phyloP scores from a whole-genome alignment of 2,329 filamentous ascomycete species.

The Plectosphaerella plurivora region DNA sequence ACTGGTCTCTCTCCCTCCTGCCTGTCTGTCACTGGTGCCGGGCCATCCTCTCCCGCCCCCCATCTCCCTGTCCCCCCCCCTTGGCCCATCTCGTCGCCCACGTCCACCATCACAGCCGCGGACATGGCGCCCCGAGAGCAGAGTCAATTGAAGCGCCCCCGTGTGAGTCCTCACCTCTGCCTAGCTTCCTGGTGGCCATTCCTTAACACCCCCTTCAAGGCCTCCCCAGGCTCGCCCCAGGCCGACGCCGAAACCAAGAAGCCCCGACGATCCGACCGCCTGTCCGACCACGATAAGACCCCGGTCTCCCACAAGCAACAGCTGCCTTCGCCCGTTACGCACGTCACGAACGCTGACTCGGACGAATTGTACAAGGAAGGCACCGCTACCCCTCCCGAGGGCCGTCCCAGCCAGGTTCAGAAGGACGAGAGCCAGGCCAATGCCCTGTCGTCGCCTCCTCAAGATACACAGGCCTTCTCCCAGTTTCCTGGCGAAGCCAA shows the following conservation, averaged over 20 bases:
- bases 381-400: slow-evolving; percentile 65
- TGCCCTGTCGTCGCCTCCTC: slow-evolving; percentile 55
- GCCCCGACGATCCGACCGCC: slow-evolving; percentile 70
- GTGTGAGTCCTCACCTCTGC: slow-evolving; percentile 48
- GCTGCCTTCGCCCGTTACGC: slow-evolving; percentile 77
- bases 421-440: slow-evolving; percentile 39
- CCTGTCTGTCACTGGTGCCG: no score
- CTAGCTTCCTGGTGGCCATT: slow-evolving; percentile 10
- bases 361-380: slow-evolving; percentile 58
- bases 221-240: slow-evolving; percentile 59
- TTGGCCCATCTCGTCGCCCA: background rate
- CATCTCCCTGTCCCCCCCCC: no score
- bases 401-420: slow-evolving; percentile 49
- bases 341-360: slow-evolving; percentile 42
- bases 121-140: slow-evolving; percentile 65
- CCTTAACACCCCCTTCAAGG: slow-evolving; percentile 12
- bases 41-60: no score
- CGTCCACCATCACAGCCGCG: background rate
- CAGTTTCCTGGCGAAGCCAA: slow-evolving; percentile 71
- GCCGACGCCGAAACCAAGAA: slow-evolving; percentile 72
- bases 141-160: slow-evolving; percentile 78
- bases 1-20: no score
- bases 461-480: slow-evolving; percentile 57
- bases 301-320: slow-evolving; percentile 61
- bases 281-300: slow-evolving; percentile 52